Evolutionary conservation across 2,329 filamentous ascomycete genomes (phyloP), one percentile per base, ranked within the genome.

Genomic region (Fusarium tjaetaba): DNA sequence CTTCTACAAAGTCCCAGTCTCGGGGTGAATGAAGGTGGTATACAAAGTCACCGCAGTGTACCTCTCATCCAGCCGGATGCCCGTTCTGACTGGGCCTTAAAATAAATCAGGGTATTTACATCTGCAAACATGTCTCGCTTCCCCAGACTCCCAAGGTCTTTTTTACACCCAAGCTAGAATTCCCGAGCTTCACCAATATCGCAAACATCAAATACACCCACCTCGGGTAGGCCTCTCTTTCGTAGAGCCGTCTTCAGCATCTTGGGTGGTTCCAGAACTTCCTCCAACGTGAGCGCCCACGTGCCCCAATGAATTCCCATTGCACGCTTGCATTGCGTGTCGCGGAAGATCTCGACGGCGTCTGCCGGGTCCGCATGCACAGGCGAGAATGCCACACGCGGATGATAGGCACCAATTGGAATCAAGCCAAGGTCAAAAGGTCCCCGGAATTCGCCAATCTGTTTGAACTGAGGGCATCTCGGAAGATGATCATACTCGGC

Each of bases 221-320:
- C 88, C 81, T 95, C 92, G 0, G 88, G 85, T 2, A 97, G 80
- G 0, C 89, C 90, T 76, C 91, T 91, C 77, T 87, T 88, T 76
- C 85, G 88, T 79, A 97, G 82, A 5, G 95, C 95, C 79, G 93
- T 86, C 81, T 87, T 92, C 70, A 98, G 83, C 80, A 93, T 83
- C 80, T 81, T 84, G 4, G 95, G 94, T 51, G 96, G 96, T 83
- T 97, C 95, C 64, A 95, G 81, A 3, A 97, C 92, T 67, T 95
- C 93, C 82, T 98, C 96, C 68, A 90, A 87, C 0, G 95, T 97
- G 75, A 97, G 82, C 2, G 94, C 91, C 94, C 95, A 98, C 0
- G 93, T 92, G 5, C 95, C 95, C 95, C 95, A 98, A 80, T 98
- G 96, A 76, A 98, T 97, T 4, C 90, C 95, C 84, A 98, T 87